Evolutionary conservation across 495 filamentous ascomycete genomes (phyloP), one percentile per base, ranked within the genome.

Genomic region (Penicillium pulvis): DNA sequence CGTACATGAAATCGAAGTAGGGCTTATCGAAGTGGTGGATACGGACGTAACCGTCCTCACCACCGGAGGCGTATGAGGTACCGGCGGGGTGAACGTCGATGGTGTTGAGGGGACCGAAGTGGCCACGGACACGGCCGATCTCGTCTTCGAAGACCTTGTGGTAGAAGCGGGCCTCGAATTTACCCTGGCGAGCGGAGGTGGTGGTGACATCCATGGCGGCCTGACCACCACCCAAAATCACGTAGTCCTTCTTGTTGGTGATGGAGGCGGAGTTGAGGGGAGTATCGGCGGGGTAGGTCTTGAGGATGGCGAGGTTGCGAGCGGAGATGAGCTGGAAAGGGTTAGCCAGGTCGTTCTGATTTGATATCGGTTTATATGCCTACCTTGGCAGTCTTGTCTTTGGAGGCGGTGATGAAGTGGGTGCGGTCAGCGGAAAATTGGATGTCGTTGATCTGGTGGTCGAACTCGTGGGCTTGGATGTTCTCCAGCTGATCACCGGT

Each of bases 141-240:
- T 98, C 94, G 72, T 97, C 93, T 76, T 96, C 92, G 74, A 98
- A 97, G 67, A 98, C 86, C 81, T 93, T 96, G 85, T 98, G 94
- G 82, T 96, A 98, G 83, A 98, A 97, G 51, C 94, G 85, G 24
- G 94, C 95, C 74, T 98, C 94, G 81, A 98, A 98, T 77, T 97
- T 97, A 74, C 94, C 94, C 76, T 98, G 94, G 49, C 94, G 84
- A 11, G 90, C 86, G 28, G 87, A 87, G 42, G 94, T 98, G 17
- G 90, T 95, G n/a, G 94, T 98, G 73, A 98, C 94, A 75, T 97
- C 94, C 91, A 97, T 97, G 66, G 94, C 94, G 56, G 93, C 94
- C 77, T 98, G 94, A 58, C 94, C 94, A 81, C 94, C 94, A 60
- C 94, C 94, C 20, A 98, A 87, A 69, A 98, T 94, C 44, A 98